A percentile compares a stretch with the other conserved stretches of the same genome.
Conservation (phyloP, 2,329 filamentous ascomycete genomes). For the Neonectria ditissima region DNA sequence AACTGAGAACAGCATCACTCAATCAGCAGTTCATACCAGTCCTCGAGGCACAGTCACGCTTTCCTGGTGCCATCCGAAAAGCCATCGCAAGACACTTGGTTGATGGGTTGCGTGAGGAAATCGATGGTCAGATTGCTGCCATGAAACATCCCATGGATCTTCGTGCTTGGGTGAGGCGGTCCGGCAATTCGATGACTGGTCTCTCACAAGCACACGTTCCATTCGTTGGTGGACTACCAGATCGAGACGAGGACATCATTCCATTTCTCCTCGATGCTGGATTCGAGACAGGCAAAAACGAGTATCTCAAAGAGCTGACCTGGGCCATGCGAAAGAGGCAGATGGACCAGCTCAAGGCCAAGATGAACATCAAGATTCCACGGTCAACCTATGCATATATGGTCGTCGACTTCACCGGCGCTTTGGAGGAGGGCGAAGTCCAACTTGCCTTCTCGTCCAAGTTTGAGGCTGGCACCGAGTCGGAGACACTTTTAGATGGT, state of each 20-base stretch:
- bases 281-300: slow-evolving; percentile 64
- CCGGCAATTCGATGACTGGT: slow-evolving; percentile 51
- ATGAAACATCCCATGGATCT: slow-evolving; percentile 63
- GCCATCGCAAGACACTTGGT: slow-evolving; percentile 63
- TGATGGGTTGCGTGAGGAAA: slow-evolving; percentile 62
- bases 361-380: slow-evolving; percentile 70
- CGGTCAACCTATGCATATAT: slow-evolving; percentile 74
- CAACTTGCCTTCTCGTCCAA: slow-evolving; percentile 75
- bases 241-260: slow-evolving; percentile 62
- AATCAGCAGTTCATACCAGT: slow-evolving; percentile 79
- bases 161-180: slow-evolving; percentile 65
- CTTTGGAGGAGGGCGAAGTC: slow-evolving; percentile 73
- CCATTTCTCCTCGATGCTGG: slow-evolving; percentile 69
- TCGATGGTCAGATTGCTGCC: slow-evolving; percentile 63
- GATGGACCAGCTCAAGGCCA: slow-evolving; percentile 65
- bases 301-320: slow-evolving; percentile 62
- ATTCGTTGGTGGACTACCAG: slow-evolving; percentile 64
- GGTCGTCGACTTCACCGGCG: slow-evolving; percentile 73
- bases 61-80: slow-evolving; percentile 57
- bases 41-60: slow-evolving; percentile 68
- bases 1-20: slow-evolving; percentile 61
- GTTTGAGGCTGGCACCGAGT: slow-evolving; percentile 68
- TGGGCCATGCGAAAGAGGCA: slow-evolving; percentile 61
- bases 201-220: slow-evolving; percentile 54
- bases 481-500: slow-evolving; percentile 65